Conservation (phyloP, 768 basidiomycete genomes). For the Russula compacta region DNA sequence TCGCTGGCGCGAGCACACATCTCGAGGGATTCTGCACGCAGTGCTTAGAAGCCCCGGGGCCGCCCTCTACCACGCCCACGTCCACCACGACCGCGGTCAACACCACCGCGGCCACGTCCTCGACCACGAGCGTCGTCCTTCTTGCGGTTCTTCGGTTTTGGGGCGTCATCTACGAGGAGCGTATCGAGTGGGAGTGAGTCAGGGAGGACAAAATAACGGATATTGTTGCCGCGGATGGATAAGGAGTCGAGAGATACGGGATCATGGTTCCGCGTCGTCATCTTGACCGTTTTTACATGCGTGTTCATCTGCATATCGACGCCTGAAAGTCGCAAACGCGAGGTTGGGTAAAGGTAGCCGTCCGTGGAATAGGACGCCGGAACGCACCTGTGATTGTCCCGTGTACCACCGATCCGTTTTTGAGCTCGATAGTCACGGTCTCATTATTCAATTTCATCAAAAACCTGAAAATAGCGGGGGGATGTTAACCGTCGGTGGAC, state of each 20-base stretch:
- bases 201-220: slow-evolving; percentile 95
- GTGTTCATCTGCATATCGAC: slow-evolving; percentile 99
- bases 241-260: slow-evolving; percentile 80
- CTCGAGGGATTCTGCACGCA: not conserved
- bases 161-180: slow-evolving; percentile 93
- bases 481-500: not conserved
- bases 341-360: not conserved
- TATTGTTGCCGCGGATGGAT: slow-evolving; percentile 93
- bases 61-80: slow-evolving; percentile 47
- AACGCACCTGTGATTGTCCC: slow-evolving; percentile 90
- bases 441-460: slow-evolving; percentile 99
- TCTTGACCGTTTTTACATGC: slow-evolving; percentile 94
- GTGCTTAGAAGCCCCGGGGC: slow-evolving; percentile 28
- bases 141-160: slow-evolving; percentile 88
- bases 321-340: slow-evolving; percentile 39
- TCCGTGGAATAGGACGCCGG: not conserved
- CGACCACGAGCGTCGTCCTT: slow-evolving; percentile 74
- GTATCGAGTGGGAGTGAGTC: slow-evolving; percentile 96
- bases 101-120: slow-evolving; percentile 42
- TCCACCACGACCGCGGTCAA: slow-evolving; percentile 32
- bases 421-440: slow-evolving; percentile 95
- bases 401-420: slow-evolving; percentile 91
- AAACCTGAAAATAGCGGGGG: slow-evolving; percentile 47
- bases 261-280: slow-evolving; percentile 87
- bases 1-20: not conserved